Conservation (phyloP, 2,329 filamentous ascomycete species). For the Ascochyta rabiei region DNA sequence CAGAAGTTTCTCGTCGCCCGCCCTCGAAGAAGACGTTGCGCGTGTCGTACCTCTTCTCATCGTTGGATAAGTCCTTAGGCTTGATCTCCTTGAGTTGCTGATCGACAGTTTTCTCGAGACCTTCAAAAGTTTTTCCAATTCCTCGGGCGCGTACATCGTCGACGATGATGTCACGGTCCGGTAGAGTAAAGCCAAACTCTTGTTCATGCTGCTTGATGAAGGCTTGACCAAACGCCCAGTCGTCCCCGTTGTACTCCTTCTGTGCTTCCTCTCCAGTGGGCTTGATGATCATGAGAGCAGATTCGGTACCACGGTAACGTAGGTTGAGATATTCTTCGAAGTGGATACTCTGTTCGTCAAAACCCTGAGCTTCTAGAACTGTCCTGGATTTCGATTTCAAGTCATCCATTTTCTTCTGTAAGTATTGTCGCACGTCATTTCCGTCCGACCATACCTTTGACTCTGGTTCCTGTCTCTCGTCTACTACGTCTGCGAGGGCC, state of each 20-base stretch:
- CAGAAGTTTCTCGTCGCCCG: slow-evolving; percentile 75
- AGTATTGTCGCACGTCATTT: slow-evolving; percentile 63
- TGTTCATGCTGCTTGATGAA: slow-evolving; percentile 89
- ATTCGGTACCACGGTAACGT: slow-evolving; percentile 89
- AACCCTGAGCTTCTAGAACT: slow-evolving; percentile 77
- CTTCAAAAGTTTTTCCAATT: slow-evolving; percentile 86
- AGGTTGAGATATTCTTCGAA: slow-evolving; percentile 96
- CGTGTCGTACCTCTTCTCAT: slow-evolving; percentile 69
- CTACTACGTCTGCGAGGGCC: slow-evolving; percentile 90
- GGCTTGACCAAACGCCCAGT: slow-evolving; percentile 82
- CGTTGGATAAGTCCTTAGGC: slow-evolving; percentile 60
- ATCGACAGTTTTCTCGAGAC: slow-evolving; percentile 80
- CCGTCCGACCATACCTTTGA: slow-evolving; percentile 65
- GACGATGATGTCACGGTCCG: slow-evolving; percentile 84
- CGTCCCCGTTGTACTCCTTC: slow-evolving; percentile 65
- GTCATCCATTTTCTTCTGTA: slow-evolving; percentile 77
- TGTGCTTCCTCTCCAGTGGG: slow-evolving; percentile 68
- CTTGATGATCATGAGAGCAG: slow-evolving; percentile 85
- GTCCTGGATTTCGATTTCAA: slow-evolving; percentile 76
- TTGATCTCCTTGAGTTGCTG: slow-evolving; percentile 76
- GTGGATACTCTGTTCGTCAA: slow-evolving; percentile 72
- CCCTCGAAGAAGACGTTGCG: slow-evolving; percentile 84
- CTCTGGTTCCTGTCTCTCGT: slow-evolving; percentile 83
- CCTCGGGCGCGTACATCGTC: slow-evolving; percentile 88
- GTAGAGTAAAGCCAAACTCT: slow-evolving; percentile 89